Conservation (phyloP, 192 early-diverging fungal genomes). For the Lunasporangiospora selenospora region DNA sequence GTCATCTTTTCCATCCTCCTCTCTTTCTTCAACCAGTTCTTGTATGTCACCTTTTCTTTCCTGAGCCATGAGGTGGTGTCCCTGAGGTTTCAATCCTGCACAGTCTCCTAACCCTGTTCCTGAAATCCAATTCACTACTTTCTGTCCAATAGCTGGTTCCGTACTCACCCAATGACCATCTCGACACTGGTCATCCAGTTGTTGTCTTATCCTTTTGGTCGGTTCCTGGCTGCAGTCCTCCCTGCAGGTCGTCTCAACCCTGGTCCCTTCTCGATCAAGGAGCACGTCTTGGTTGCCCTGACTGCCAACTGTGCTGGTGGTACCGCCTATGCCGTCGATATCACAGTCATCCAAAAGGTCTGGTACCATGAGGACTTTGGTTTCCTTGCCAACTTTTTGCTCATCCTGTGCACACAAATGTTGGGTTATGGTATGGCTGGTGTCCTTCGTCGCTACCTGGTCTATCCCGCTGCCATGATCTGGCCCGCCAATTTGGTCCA, state of each 20-base stretch:
- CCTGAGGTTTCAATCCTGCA: not conserved
- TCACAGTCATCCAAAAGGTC: constrained; percentile 61
- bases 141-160: constrained; percentile 28
- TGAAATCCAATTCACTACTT: too few species aligned
- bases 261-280: constrained; percentile 68
- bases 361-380: constrained; percentile 65
- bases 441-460: constrained; percentile 79
- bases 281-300: constrained; percentile 67
- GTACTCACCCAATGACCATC: constrained; percentile 22
- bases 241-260: constrained; percentile 52
- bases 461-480: constrained; percentile 84
- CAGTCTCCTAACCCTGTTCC: too few species aligned
- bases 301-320: constrained; percentile 55
- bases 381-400: constrained; percentile 57
- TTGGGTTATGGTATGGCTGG: constrained; percentile 76
- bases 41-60: constrained; percentile 17
- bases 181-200: constrained; percentile 44
- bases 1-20: constrained; percentile 26
- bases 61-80: too few species aligned
- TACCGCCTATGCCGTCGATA: constrained; percentile 65
- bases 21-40: constrained; percentile 41
- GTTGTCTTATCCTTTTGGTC: constrained; percentile 35
- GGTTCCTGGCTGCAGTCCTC: constrained; percentile 52
- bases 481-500: constrained; percentile 84
- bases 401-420: constrained; percentile 67